Evolutionary conservation across 345 rosid species (phyloP), one percentile per base, ranked within the genome.

Genomic region (Triadica sebifera): DNA sequence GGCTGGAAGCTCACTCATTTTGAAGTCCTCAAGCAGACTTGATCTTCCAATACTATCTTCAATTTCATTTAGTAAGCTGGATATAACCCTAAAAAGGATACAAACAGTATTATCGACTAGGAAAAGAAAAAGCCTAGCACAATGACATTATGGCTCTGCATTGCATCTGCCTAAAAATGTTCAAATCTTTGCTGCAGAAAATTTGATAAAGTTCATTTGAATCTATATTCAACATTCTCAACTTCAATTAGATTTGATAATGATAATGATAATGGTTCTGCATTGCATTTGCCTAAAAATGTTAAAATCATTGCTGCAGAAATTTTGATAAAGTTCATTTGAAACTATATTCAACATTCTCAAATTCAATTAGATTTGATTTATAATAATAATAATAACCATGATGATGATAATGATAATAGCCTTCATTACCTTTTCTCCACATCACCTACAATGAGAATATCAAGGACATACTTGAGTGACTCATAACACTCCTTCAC

Each of bases 401-500:
- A 29, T 29, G 34, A 29, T 2, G 34, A 29, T 29, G 34, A 29
- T 29, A 29, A 29, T 29, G 34, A 29, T 29, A 29, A 47, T 25
- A 47, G 39, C 37, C 49, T 64, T 68, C 51, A 45, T 45, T 85
- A 92, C 98, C 88, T 87, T 83, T 92, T 92, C 83, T 94, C 98
- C 50, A 82, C 80, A 80, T 89, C 81, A 41, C 98, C 95, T 25
- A 89, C 84, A 69, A 92, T 83, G 80, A 94, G 97, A 84, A 88
- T 79, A 75, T 88, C 92, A 71, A 94, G 88, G 82, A 94, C 88
- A 88, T 83, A 80, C 87, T 89, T 90, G 80, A 92, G 74, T 70
- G 95, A 90, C 77, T 92, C 97, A 34, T 89, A 94, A 82, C 97
- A 87, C 82, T 94, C 98, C 81, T 78, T 91, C 55, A 89, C 89